These are phyloP conservation scores for Petunia secreta DNA, from an alignment of 257 asterid genomes.

Conservation along the genomic window DNA sequence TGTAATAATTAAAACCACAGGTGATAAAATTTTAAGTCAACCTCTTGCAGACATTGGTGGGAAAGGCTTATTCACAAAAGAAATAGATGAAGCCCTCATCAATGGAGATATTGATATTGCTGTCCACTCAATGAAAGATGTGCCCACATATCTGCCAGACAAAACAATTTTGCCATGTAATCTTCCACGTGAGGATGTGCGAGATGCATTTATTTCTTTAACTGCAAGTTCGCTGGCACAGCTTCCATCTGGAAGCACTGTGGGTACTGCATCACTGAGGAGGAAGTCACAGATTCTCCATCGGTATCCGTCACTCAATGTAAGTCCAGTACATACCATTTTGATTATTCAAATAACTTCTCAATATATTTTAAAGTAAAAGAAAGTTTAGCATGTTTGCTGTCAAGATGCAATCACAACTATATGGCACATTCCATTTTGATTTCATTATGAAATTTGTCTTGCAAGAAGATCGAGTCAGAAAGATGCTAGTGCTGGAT, in stretches of 20 bases:
- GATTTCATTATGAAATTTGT: neutral
- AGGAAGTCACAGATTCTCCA: conserved; percentile 94
- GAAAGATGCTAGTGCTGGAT: neutral
- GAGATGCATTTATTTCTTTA: conserved; percentile 90
- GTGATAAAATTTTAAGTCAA: conserved; percentile 85
- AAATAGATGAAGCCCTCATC: conserved; percentile 90
- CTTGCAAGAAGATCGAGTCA: neutral
- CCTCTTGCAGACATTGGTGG: conserved; percentile 98
- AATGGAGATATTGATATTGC: conserved; percentile 86
- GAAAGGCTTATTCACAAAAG: conserved; percentile 92
- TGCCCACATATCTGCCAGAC: conserved; percentile 89
- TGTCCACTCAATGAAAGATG: conserved; percentile 98
- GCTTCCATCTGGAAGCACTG: conserved; percentile 77
- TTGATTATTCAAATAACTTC: neutral
- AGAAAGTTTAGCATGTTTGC: neutral
- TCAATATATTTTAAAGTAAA: neutral
- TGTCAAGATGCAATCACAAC: neutral
- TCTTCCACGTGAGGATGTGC: conserved; percentile 92
- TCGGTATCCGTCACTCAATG: conserved; percentile 72
- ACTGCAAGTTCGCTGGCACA: conserved; percentile 72
- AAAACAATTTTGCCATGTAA: conserved; percentile 83
- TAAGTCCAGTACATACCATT: conserved; percentile 28
- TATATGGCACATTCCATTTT: neutral
- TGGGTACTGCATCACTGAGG: conserved; percentile 93
- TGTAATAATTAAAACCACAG: conserved; percentile 83